These are phyloP conservation scores for Coprinopsis marcescibilis DNA, from an alignment of 768 basidiomycete genomes.

Conservation along the genomic window DNA sequence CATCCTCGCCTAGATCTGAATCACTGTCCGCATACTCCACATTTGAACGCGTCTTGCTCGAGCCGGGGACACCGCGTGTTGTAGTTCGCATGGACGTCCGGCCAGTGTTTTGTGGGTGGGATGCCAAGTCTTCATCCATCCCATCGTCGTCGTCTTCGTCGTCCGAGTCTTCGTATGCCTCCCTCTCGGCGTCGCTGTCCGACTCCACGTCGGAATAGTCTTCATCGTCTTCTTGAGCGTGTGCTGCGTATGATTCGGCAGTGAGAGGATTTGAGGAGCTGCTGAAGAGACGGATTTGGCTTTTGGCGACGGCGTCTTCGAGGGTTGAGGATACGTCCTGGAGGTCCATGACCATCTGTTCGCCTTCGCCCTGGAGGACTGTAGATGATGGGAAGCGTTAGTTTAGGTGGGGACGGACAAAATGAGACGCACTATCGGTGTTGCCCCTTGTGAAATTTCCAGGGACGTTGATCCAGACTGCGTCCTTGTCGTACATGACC, in stretches of 20 bases:
- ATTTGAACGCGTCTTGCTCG: constrained; percentile 32
- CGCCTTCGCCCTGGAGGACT: constrained; percentile 89
- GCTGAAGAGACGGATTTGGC: constrained; percentile 79
- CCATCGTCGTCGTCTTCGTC: constrained; percentile 24
- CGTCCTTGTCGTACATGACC: constrained; percentile 95
- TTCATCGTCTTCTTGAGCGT: constrained; percentile 22
- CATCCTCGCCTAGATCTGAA: constrained; percentile 58
- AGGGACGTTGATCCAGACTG: constrained; percentile 96
- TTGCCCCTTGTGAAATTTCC: constrained; percentile 87
- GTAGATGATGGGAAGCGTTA: constrained; percentile 7
- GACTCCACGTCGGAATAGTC: constrained; percentile 20
- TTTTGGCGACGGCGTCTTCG: constrained; percentile 74
- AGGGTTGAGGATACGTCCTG: constrained; percentile 83
- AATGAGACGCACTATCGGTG: constrained; percentile 43
- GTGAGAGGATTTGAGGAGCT: constrained; percentile 70
- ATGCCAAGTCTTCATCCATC: constrained; percentile 16
- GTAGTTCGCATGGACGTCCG: constrained; percentile 44
- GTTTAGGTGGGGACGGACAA: not conserved
- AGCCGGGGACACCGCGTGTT: constrained; percentile 33
- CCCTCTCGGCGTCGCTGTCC: constrained; percentile 30
- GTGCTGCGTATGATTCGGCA: constrained; percentile 33
- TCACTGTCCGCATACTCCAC: constrained; percentile 75
- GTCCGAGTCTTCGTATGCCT: constrained; percentile 25
- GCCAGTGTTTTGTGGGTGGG: constrained; percentile 38
- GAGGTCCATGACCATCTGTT: constrained; percentile 95